Evolutionary conservation across 1,284 basidiomycete species (phyloP).

Genomic region (Calocybe gambosa): DNA sequence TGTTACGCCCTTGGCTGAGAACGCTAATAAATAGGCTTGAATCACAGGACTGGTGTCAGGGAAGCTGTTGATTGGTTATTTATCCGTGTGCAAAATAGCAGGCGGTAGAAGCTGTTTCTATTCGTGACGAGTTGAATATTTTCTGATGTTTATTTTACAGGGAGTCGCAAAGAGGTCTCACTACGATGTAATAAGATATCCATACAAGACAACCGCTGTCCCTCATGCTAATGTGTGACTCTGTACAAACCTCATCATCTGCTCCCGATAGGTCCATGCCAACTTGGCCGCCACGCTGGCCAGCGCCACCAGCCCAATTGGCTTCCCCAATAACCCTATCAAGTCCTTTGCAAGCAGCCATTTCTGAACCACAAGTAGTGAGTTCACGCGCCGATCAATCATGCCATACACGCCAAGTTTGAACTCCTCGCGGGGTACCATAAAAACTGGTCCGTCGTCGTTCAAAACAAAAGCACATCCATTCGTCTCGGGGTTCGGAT

Average conservation of each 20-base stretch:
- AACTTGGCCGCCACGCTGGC: conserved; percentile 16
- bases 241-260: conserved; percentile 14
- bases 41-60: conserved; percentile 74
- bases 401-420: conserved; percentile 46
- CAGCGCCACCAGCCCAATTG: conserved; percentile 12
- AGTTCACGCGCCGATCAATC: conserved; percentile 38
- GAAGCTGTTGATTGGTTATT: conserved; percentile 93
- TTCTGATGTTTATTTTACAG: conserved; percentile 2
- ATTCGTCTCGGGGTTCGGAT: conserved; percentile 38
- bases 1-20: conserved; percentile 25
- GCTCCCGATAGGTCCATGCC: conserved; percentile 21
- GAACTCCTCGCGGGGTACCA: conserved; percentile 40
- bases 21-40: background rate
- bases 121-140: background rate
- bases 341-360: conserved; percentile 19
- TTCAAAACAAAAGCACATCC: conserved; percentile 41
- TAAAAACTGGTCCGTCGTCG: conserved; percentile 45
- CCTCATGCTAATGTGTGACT: conserved; percentile 7
- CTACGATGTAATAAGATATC: conserved; percentile 6
- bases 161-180: conserved; percentile 13
- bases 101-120: conserved; percentile 35
- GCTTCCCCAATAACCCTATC: conserved; percentile 17
- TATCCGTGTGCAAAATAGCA: conserved; percentile 84
- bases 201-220: background rate
- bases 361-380: conserved; percentile 18